Conservation (phyloP, 2,329 filamentous ascomycete genomes). For the Ophiostoma quercus region DNA sequence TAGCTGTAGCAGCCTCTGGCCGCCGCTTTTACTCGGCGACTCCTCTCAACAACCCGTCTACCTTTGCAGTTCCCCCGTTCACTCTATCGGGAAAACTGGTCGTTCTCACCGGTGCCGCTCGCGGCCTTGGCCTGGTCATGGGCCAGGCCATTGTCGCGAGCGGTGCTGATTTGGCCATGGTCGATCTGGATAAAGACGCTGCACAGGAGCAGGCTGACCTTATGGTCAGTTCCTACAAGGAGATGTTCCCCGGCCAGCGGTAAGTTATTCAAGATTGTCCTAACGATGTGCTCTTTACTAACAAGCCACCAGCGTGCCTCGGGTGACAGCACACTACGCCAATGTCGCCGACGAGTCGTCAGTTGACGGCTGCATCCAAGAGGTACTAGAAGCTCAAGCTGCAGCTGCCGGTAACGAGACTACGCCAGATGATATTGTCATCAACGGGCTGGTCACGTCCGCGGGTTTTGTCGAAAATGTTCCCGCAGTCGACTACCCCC, state of each 20-base stretch:
- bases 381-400: slow-evolving; percentile 60
- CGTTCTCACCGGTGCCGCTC: slow-evolving; percentile 83
- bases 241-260: slow-evolving; percentile 71
- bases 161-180: slow-evolving; percentile 82
- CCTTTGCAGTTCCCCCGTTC: slow-evolving; percentile 64
- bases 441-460: slow-evolving; percentile 91
- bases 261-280: too few species aligned
- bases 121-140: slow-evolving; percentile 88
- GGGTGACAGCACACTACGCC: slow-evolving; percentile 82
- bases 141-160: slow-evolving; percentile 84
- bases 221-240: slow-evolving; percentile 68
- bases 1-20: too few species aligned
- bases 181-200: slow-evolving; percentile 90
- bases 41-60: too few species aligned
- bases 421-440: slow-evolving; percentile 43
- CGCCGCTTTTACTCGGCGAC: too few species aligned
- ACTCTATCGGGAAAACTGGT: slow-evolving; percentile 79
- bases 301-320: slow-evolving; percentile 48
- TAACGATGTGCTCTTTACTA: background rate
- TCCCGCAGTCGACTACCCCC: slow-evolving; percentile 82
- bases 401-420: background rate
- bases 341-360: slow-evolving; percentile 79
- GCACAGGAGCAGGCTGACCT: slow-evolving; percentile 69
- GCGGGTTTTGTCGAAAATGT: slow-evolving; percentile 96
- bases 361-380: slow-evolving; percentile 66